Evolutionary conservation across 306 rosid genomes (phyloP), one percentile per base, ranked within the genome.

Genomic region (Prunus armeniaca): DNA sequence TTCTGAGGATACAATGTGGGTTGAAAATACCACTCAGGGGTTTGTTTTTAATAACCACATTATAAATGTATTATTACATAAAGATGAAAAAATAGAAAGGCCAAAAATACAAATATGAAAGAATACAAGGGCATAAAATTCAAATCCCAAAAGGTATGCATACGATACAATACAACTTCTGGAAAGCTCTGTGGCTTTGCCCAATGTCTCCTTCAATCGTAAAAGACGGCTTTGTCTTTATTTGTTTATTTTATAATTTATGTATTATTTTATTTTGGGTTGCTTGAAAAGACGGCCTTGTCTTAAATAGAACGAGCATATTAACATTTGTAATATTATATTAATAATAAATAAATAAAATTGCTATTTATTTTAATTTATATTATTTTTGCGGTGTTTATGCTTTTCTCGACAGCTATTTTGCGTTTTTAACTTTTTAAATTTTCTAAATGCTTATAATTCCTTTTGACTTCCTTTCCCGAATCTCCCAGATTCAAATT

Each of bases 171-270:
- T 47, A 2, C 25, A 55, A 55, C 60, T 19, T n/a, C 60, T 58
- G 30, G 30, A 58, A 58, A 20, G 64, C 30, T 8, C 19, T n/a
- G 12, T 11, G 15, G 55, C 12, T 22, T 50, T 24, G 52, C 22
- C 75, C 57, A 17, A 58, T 34, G 45, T 38, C 7, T 22, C 12
- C 30, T 63, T 18, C 22, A 7, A 9, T 56, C 9, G 6, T 22
- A 20, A 62, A 52, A 80, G 87, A 67, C 79, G 68, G 76, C 79
- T 71, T 67, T 66, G 81, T 75, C 86, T 47, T 73, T 47, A 47
- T 14, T 17, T 5, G 1, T 52, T 52, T 51, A 6, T 38, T 38
- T 38, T 38, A 38, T 38, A 38, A 38, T 13, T 52, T 52, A 14
- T 6, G 5, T 0, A 3, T 51, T 52, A 13, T 52, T 13, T 52